phyloP scores from a whole-genome alignment of 2,329 filamentous ascomycete species.

The Metarhizium humberi region DNA sequence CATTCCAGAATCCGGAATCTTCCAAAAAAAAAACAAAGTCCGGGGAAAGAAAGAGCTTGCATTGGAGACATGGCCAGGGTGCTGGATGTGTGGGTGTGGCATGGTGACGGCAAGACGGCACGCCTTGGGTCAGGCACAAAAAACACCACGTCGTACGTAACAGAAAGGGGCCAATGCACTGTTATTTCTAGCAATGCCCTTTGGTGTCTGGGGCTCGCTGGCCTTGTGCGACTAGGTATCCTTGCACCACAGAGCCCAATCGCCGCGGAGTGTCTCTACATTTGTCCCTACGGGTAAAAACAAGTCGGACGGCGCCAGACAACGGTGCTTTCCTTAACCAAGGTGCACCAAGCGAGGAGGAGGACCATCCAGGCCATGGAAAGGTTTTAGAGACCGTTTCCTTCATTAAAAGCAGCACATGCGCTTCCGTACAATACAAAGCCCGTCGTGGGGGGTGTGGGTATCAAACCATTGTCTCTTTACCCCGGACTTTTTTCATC shows the following conservation, averaged over 20 bases:
- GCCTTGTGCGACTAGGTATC: not conserved
- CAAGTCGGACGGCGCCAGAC: not conserved
- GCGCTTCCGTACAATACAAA: not conserved
- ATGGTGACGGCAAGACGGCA: not conserved
- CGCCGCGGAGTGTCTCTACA: not conserved
- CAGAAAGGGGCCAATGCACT: not conserved
- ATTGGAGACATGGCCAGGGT: not conserved
- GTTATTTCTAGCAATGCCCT: not conserved
- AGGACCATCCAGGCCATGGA: too few species aligned
- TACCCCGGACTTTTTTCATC: not conserved
- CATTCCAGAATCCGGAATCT: slow-evolving; percentile 1
- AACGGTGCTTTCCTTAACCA: not conserved
- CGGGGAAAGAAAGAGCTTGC: slow-evolving; percentile 2
- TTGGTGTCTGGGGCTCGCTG: not conserved
- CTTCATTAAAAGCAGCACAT: too few species aligned
- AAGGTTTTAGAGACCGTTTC: too few species aligned
- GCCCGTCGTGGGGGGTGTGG: not conserved
- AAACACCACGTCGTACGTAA: not conserved
- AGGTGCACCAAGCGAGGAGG: too few species aligned
- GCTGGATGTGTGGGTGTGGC: not conserved
- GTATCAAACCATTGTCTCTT: not conserved
- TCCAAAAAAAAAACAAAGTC: not conserved
- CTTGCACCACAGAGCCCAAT: not conserved
- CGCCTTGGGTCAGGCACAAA: not conserved
- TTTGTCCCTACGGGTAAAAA: not conserved